phyloP scores from a whole-genome alignment of 1,284 basidiomycete genomes.

The Crepidotus sp. region DNA sequence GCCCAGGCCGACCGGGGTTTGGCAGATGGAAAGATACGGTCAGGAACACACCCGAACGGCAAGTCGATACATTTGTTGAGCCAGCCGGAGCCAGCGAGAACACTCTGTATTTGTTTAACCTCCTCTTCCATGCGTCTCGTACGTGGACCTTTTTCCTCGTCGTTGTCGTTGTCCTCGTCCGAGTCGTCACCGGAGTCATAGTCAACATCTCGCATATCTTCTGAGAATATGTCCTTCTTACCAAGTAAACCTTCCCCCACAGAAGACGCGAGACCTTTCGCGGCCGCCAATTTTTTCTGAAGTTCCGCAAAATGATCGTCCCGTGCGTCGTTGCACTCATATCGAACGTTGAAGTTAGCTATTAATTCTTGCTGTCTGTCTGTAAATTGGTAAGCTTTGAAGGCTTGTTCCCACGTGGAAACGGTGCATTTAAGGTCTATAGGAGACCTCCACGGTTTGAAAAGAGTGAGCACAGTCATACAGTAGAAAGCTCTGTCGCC shows the following conservation, averaged over 20 bases:
- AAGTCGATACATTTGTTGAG: no score
- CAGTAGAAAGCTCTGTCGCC: not conserved
- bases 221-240: not conserved
- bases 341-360: not conserved
- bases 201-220: not conserved
- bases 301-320: conserved; percentile 18
- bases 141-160: no score
- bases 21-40: not conserved
- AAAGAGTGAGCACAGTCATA: not conserved
- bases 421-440: not conserved
- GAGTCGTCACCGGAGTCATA: no score
- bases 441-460: not conserved
- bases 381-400: not conserved
- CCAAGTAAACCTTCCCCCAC: no score
- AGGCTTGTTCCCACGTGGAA: not conserved
- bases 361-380: not conserved
- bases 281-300: not conserved
- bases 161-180: not conserved
- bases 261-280: not conserved
- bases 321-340: not conserved
- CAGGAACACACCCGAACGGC: no score
- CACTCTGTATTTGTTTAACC: no score
- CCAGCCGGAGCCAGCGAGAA: no score
- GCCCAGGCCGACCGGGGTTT: not conserved
- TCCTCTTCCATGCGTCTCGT: no score